Evolutionary conservation across 371 early-diverging fungal species (phyloP), one percentile per base, ranked within the genome.

Genomic region (Haplosporangium sp.): DNA sequence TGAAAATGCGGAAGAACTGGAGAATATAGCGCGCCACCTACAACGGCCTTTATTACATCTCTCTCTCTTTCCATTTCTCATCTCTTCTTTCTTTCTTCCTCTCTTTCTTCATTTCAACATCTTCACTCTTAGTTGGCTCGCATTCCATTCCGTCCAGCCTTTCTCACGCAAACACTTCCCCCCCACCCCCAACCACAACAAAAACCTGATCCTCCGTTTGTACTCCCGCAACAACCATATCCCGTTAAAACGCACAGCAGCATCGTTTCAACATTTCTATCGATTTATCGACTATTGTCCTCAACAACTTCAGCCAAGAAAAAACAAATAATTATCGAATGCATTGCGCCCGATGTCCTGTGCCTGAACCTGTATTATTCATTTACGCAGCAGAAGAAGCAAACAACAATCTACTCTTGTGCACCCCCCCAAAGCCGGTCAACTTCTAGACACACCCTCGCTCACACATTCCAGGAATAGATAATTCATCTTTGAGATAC

Each of bases 401-500:
- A 29, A 29, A 29, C 4, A 13, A 8, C 50, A 18, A 6, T 18
- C 50, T 10, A 50, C 20, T n/a, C 20, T 50, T 50, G 20, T 50
- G 16, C 20, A 21, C 50, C 50, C 50, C 50, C 50, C 20, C 50
- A 50, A 50, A 50, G 50, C 50, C 14, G 50, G 18, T 50, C 50
- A 21, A 18, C 20, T 50, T 18, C 14, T 14, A 12, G 46, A 14
- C n/a, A n/a, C 46, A 10, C 50, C 50, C 50, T 18, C 18, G 50
- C 50, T 50, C 50, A 50, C 29, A 18, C 20, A 50, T 18, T 50
- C 50, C 50, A 50, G 50, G 50, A 50, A 50, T 50, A 50, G 50
- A 50, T 13, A 13, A 45, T 16, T 29, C 29, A 29, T 29, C 29
- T 29, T 29, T 2, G 4, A 4, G 29, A 29, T 29, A 29, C 29